Conservation (phyloP, 176 grass and related monocot genomes). For the Panicum miliaceum region DNA sequence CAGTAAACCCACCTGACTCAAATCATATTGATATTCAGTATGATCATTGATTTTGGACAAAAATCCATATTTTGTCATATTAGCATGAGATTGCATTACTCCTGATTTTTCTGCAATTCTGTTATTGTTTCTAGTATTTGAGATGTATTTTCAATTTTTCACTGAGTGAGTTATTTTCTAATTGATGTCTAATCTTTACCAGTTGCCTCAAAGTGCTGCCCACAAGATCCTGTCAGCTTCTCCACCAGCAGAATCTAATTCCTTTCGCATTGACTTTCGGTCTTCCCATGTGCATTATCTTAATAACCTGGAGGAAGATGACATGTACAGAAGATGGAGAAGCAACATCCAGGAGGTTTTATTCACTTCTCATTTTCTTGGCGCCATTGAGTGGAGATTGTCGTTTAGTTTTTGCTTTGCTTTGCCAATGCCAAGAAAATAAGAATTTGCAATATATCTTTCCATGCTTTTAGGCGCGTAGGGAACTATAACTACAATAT, state of each 20-base stretch:
- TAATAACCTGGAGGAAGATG: constrained; percentile 98
- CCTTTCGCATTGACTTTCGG: constrained; percentile 91
- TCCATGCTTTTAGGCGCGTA: constrained; percentile 18
- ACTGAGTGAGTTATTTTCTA: constrained; percentile 12
- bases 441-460: constrained; percentile 26
- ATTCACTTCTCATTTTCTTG: constrained; percentile 40
- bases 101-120: constrained; percentile 4
- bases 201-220: constrained; percentile 81
- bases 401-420: constrained; percentile 40
- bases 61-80: constrained; percentile 34
- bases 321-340: constrained; percentile 88
- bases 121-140: constrained; percentile 7
- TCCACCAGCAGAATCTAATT: constrained; percentile 83
- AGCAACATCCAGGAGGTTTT: constrained; percentile 92
- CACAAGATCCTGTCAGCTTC: constrained; percentile 77
- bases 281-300: constrained; percentile 88
- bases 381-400: constrained; percentile 13
- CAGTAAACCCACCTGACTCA: not conserved
- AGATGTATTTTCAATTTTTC: constrained; percentile 29
- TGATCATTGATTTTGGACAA: not conserved
- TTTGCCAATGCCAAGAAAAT: constrained; percentile 39
- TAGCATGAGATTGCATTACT: constrained; percentile 12
- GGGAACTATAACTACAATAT: not conserved
- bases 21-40: constrained; percentile 4
- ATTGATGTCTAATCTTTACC: constrained; percentile 48